Evolutionary conservation across 495 filamentous ascomycete genomes (phyloP).

Genomic region (Chaetomidium leptoderma): DNA sequence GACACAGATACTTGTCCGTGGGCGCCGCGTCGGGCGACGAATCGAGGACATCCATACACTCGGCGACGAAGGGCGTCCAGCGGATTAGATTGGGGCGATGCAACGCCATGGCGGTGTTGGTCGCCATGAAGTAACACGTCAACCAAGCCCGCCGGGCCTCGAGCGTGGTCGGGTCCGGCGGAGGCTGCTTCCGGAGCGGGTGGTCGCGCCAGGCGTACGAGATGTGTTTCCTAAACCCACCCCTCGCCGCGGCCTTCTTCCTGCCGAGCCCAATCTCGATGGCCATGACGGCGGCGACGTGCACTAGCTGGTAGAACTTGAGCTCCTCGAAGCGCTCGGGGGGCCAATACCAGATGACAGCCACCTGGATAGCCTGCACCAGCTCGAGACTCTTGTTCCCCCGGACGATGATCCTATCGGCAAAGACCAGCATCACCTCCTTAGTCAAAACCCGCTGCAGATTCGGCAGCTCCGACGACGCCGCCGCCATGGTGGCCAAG

Average conservation of each 20-base stretch:
- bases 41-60: slow-evolving; percentile 72
- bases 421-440: slow-evolving; percentile 68
- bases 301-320: slow-evolving; percentile 85
- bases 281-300: slow-evolving; percentile 78
- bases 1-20: slow-evolving; percentile 67
- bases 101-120: slow-evolving; percentile 70
- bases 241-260: slow-evolving; percentile 40
- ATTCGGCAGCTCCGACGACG: slow-evolving; percentile 56
- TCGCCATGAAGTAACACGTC: slow-evolving; percentile 71
- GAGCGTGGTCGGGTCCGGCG: slow-evolving; percentile 58
- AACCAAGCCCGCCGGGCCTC: slow-evolving; percentile 78
- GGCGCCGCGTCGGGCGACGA: slow-evolving; percentile 64
- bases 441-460: slow-evolving; percentile 58
- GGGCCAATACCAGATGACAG: slow-evolving; percentile 75
- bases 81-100: slow-evolving; percentile 77
- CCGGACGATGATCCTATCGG: slow-evolving; percentile 66
- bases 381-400: slow-evolving; percentile 84
- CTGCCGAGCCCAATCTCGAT: slow-evolving; percentile 81
- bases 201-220: slow-evolving; percentile 45
- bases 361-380: slow-evolving; percentile 72
- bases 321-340: slow-evolving; percentile 80
- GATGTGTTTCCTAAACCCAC: slow-evolving; percentile 35
- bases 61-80: slow-evolving; percentile 80
- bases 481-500: slow-evolving; percentile 69
- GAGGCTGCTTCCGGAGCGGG: slow-evolving; percentile 45